These are phyloP conservation scores for Penicillium rolfsii DNA, from an alignment of 2,329 filamentous ascomycete genomes.

Conservation along the genomic window DNA sequence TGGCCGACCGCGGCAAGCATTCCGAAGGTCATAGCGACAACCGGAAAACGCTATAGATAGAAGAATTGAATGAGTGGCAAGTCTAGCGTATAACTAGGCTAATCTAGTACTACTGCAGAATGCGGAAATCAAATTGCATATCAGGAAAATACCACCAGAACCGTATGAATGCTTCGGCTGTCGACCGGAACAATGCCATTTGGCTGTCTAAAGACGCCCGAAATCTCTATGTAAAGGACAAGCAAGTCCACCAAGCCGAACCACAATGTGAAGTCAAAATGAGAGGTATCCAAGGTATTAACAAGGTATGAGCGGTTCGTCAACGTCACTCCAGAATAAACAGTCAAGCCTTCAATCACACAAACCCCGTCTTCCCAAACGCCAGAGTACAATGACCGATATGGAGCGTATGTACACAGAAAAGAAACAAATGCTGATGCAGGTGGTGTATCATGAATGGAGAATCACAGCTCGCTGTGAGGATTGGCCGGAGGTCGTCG, in stretches of 20 bases:
- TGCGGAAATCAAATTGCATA: neutral
- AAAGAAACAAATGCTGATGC: conserved; percentile 17
- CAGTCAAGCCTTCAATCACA: neutral
- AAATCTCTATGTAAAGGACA: neutral
- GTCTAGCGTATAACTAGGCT: too few species aligned
- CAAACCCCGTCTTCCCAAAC: conserved; percentile 16
- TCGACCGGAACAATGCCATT: neutral
- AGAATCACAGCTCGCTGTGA: conserved; percentile 47
- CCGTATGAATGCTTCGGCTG: neutral
- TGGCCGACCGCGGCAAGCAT: conserved; percentile 10
- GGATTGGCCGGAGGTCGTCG: neutral
- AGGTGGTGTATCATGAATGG: neutral
- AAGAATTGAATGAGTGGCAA: neutral
- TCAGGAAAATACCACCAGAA: neutral
- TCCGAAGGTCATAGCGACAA: conserved; percentile 5
- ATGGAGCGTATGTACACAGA: conserved; percentile 23
- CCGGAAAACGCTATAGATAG: neutral
- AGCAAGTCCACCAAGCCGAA: neutral
- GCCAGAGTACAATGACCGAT: conserved; percentile 11
- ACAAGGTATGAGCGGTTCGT: neutral
- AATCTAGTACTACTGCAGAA: neutral
- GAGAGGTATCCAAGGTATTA: neutral
- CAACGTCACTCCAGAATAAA: conserved; percentile 6
- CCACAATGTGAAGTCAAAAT: neutral
- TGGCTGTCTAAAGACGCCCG: neutral